Evolutionary conservation across 768 basidiomycete genomes (phyloP).

Genomic region (Rhizopogon vinicolor): DNA sequence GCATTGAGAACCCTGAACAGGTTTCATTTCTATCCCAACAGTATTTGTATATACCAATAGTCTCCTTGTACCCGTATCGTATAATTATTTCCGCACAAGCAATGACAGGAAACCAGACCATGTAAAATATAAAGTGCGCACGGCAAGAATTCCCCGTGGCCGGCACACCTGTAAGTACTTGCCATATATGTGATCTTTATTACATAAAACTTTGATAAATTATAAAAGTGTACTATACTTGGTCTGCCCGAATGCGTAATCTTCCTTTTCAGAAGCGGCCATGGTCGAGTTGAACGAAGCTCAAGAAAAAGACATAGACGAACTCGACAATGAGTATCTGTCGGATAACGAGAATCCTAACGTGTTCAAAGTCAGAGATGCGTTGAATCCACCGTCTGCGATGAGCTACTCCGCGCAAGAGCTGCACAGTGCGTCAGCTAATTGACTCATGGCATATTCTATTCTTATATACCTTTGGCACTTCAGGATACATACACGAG

Average conservation of each 20-base stretch:
- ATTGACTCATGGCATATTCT: background rate
- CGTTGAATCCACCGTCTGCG: constrained; percentile 36
- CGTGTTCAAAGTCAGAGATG: constrained; percentile 39
- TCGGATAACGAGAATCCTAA: constrained; percentile 35
- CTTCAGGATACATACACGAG: constrained; percentile 49
- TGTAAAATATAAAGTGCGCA: no score
- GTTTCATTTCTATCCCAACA: no score
- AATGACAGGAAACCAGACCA: no score
- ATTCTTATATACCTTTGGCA: background rate
- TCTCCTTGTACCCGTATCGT: no score
- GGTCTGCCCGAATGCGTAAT: background rate
- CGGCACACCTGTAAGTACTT: no score
- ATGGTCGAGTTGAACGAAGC: constrained; percentile 15
- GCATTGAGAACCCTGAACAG: no score
- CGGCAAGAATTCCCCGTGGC: no score
- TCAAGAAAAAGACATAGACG: constrained; percentile 40
- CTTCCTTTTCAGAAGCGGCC: background rate
- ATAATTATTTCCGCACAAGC: no score
- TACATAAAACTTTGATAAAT: no score
- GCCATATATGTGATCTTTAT: no score
- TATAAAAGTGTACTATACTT: background rate
- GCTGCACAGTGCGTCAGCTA: constrained; percentile 38
- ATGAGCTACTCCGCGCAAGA: constrained; percentile 39
- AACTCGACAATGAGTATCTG: constrained; percentile 41
- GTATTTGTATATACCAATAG: no score